These are phyloP conservation scores for Forsythia viridissima DNA, from an alignment of 257 asterid genomes.

Conservation along the genomic window DNA sequence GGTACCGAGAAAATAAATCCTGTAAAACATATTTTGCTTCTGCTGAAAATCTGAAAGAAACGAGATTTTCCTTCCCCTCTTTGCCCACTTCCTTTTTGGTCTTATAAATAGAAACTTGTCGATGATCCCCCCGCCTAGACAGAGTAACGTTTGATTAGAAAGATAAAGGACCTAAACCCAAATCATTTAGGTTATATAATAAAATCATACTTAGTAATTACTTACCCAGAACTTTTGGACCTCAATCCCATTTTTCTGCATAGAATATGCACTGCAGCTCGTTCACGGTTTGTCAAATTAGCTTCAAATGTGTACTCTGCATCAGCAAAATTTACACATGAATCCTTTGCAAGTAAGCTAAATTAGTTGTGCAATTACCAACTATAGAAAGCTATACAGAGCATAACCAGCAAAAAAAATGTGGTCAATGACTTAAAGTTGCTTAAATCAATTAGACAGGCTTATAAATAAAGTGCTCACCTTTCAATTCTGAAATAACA, in stretches of 20 bases:
- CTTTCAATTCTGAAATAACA: background rate
- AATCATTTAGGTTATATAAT: background rate
- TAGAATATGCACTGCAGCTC: constrained; percentile 63
- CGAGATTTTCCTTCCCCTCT: constrained; percentile 41
- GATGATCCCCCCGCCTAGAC: constrained; percentile 59
- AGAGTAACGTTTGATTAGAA: constrained; percentile 18
- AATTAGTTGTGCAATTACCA: constrained; percentile 5
- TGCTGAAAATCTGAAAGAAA: constrained; percentile 61
- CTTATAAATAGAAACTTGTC: constrained; percentile 65
- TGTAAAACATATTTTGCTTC: constrained; percentile 58
- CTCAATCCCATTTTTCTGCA: constrained; percentile 68
- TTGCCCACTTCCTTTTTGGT: constrained; percentile 27
- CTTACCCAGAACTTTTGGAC: constrained; percentile 83
- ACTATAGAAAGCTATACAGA: background rate
- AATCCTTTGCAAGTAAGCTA: background rate
- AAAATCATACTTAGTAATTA: constrained; percentile 12
- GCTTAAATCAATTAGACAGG: background rate
- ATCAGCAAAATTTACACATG: constrained; percentile 19
- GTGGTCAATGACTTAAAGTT: background rate
- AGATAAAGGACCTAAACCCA: background rate
- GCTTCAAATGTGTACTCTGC: constrained; percentile 71
- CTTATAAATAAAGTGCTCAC: background rate
- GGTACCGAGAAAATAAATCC: constrained; percentile 68
- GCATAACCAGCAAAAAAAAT: constrained; percentile 3
- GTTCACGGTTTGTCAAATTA: constrained; percentile 48